Percentiles rank a stretch among this genome's conserved stretches.
Conservation (phyloP, 768 basidiomycete species). For the Pisolithus sp. region DNA sequence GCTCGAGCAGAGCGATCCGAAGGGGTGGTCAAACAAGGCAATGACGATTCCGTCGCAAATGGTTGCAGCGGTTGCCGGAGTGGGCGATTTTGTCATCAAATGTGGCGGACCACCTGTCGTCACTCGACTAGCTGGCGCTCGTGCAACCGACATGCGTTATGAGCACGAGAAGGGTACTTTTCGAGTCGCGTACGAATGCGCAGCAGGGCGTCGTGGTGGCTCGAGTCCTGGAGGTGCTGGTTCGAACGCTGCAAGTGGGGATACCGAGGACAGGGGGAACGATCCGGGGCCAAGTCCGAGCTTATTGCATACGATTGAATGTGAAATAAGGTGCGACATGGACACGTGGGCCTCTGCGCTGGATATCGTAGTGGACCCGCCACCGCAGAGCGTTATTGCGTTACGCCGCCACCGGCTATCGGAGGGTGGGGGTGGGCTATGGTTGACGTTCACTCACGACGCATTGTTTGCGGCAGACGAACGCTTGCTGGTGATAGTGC, state of each 20-base stretch:
- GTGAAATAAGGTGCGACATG: slow-evolving; percentile 86
- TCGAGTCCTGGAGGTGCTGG: slow-evolving; percentile 10
- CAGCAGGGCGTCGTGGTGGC: slow-evolving; percentile 39
- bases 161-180: slow-evolving; percentile 83
- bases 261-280: slow-evolving; percentile 8
- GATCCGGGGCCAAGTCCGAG: slow-evolving; percentile 8
- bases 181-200: slow-evolving; percentile 77
- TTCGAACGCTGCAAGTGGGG: slow-evolving; percentile 16
- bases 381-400: slow-evolving; percentile 76
- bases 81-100: slow-evolving; percentile 94
- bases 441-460: slow-evolving; percentile 90
- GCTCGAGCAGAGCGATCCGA: slow-evolving; percentile 94
- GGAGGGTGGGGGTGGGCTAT: slow-evolving; percentile 82
- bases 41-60: slow-evolving; percentile 91
- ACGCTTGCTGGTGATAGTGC: slow-evolving; percentile 65
- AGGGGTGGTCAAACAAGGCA: slow-evolving; percentile 91
- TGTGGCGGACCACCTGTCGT: slow-evolving; percentile 91
- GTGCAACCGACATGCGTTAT: slow-evolving; percentile 66
- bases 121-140: slow-evolving; percentile 76
- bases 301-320: slow-evolving; percentile 59
- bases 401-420: slow-evolving; percentile 85
- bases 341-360: slow-evolving; percentile 82
- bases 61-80: slow-evolving; percentile 81
- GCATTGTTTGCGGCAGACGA: slow-evolving; percentile 73
- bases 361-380: slow-evolving; percentile 90